A percentile compares a stretch with the other conserved stretches of the same genome.
Evolutionary conservation across 176 grass and related monocot genomes (phyloP).

Genomic region (Thinopyrum elongatum): DNA sequence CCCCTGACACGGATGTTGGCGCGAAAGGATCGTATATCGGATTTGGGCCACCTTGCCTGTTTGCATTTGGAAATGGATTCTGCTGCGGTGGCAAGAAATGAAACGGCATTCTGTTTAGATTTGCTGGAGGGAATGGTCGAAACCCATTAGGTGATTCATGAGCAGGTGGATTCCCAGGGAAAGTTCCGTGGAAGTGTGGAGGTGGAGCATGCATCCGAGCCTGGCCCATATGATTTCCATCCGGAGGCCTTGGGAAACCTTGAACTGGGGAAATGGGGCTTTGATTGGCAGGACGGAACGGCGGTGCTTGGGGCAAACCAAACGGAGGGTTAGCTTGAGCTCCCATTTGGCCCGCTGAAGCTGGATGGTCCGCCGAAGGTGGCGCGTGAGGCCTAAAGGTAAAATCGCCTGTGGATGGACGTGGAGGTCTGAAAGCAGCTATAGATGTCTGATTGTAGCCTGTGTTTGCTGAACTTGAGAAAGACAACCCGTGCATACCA

Average conservation of each 20-base stretch:
- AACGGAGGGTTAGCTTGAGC: conserved; percentile 17
- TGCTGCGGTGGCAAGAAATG: conserved; percentile 34
- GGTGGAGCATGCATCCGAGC: conserved; percentile 32
- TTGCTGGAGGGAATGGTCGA: conserved; percentile 32
- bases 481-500: conserved; percentile 24
- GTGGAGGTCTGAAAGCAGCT: conserved; percentile 46
- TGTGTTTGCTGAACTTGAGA: conserved; percentile 23
- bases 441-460: conserved; percentile 20
- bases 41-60: conserved; percentile 33
- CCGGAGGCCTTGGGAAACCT: conserved; percentile 45
- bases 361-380: conserved; percentile 11
- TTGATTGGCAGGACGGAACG: conserved; percentile 44
- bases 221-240: conserved; percentile 31
- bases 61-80: conserved; percentile 25
- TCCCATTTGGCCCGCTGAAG: conserved; percentile 14
- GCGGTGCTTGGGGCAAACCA: conserved; percentile 36
- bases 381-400: conserved; percentile 55
- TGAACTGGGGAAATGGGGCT: conserved; percentile 31
- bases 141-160: conserved; percentile 26
- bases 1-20: conserved; percentile 33
- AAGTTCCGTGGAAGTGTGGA: conserved; percentile 32
- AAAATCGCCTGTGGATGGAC: conserved; percentile 55
- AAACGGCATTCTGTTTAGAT: conserved; percentile 31
- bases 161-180: conserved; percentile 35
- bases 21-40: conserved; percentile 70